Base-by-base conservation (phyloP, 192 early-diverging fungal genomes). In the Diversispora eburnea region DNA sequence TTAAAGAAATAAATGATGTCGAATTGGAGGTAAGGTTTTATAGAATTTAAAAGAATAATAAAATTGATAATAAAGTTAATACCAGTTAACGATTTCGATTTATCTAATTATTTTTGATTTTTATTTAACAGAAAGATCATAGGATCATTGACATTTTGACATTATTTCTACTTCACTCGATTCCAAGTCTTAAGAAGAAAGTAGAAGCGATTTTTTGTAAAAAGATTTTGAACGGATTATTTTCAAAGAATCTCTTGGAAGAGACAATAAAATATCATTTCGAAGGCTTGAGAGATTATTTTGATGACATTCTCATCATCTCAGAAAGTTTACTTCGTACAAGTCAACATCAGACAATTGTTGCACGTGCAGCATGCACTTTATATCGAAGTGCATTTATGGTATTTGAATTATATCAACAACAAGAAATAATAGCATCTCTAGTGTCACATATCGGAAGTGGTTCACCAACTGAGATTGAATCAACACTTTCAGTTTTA, bases 351-450 rank as follows among this genome's bases (percentile, higher is more conserved):
- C 74, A 84, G 25, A 63, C 79, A 0, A 65, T 76, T 3, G 73
- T 89, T 0, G 73, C 81, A 47, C 46, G 76, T 22, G 75, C 77
- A 4, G 82, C 86, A 22, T 81, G 77, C 22, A 70, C 80, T 10
- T 66, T 89, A 10, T 89, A 89, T 68, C 76, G 70, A 3, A 77
- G 77, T 68, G 71, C 84, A 6, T 89, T 89, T 67, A 81, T 80
- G 20, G 75, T 84, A 13, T 88, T 87, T 60, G 89, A 88, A 54
- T 79, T 83, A 47, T 90, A 88, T 69, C 84, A 92, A 73, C 87
- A 88, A n/a, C 90, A 91, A 65, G 92, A 93, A 79, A 89, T 92
- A 25, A 79, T 91, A 54, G 89, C 85, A n/a, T 87, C 87, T n/a
- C 74, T 93, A 43, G 88, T 91, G 1, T 87, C 88, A 17, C 92